A percentile compares a stretch with the other conserved stretches of the same genome.
phyloP scores from a whole-genome alignment of 2,329 filamentous ascomycete genomes.

The Xylariaceae sp. region DNA sequence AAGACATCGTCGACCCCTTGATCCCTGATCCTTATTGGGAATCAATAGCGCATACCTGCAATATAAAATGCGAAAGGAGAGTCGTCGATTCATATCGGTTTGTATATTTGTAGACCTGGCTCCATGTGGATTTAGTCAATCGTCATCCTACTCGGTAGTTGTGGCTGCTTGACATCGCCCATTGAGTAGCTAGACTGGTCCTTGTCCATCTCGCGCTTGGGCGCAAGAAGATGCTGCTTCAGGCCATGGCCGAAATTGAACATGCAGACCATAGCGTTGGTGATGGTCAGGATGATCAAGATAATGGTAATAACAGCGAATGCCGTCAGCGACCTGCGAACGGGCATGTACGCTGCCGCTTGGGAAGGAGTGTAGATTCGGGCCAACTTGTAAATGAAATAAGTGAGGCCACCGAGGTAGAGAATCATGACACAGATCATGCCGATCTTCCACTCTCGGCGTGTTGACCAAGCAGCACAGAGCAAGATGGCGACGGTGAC shows the following conservation, averaged over 20 bases:
- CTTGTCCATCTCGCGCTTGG: conserved; percentile 47
- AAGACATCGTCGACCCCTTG: conserved; percentile 6
- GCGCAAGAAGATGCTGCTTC: conserved; percentile 72
- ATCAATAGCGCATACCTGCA: conserved; percentile 22
- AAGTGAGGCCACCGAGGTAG: conserved; percentile 84
- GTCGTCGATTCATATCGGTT: conserved; percentile 27
- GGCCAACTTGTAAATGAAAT: conserved; percentile 97
- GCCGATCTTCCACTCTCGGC: conserved; percentile 73
- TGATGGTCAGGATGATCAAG: conserved; percentile 82
- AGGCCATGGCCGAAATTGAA: conserved; percentile 86
- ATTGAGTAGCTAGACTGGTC: conserved; percentile 51
- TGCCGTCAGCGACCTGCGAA: conserved; percentile 80
- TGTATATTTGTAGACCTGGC: conserved; percentile 22
- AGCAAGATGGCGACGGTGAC: conserved; percentile 87
- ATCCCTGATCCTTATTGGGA: conserved; percentile 5
- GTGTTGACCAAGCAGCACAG: conserved; percentile 78
- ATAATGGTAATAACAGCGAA: conserved; percentile 92
- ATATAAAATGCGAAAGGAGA: conserved; percentile 17
- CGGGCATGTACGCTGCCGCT: conserved; percentile 64
- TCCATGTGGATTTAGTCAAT: conserved; percentile 45
- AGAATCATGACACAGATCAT: conserved; percentile 76
- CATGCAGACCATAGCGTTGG: conserved; percentile 82
- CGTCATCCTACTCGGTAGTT: conserved; percentile 54
- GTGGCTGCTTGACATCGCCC: conserved; percentile 51
- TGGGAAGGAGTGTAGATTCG: conserved; percentile 78